Percentiles rank a stretch among this genome's conserved stretches.
Evolutionary conservation across 2,329 filamentous ascomycete genomes (phyloP).

Genomic region (Mycogone perniciosa): DNA sequence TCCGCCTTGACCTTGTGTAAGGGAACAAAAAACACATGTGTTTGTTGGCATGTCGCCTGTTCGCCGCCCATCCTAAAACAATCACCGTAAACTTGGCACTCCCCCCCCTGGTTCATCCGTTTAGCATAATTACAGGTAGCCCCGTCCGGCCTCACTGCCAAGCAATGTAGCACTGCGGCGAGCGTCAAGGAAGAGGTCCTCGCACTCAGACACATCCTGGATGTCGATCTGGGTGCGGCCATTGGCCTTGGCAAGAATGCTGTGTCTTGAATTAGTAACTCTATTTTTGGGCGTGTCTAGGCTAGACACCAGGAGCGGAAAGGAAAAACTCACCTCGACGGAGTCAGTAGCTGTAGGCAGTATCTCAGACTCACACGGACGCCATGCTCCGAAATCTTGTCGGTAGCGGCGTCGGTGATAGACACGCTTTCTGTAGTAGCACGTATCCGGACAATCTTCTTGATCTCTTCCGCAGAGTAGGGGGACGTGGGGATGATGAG

Average conservation of each 20-base stretch:
- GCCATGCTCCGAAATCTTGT: conserved; percentile 81
- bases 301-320: conserved; percentile 2
- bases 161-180: conserved; percentile 69
- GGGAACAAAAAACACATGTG: background rate
- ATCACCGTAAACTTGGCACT: background rate
- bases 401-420: conserved; percentile 74
- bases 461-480: conserved; percentile 84
- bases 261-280: conserved; percentile 30
- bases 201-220: conserved; percentile 72
- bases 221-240: conserved; percentile 71
- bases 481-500: conserved; percentile 94
- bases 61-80: conserved; percentile 8
- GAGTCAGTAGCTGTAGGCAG: conserved; percentile 84
- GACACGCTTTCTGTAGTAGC: conserved; percentile 74
- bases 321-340: conserved; percentile 55
- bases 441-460: conserved; percentile 81
- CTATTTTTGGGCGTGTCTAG: background rate
- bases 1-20: conserved; percentile 5
- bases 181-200: conserved; percentile 78
- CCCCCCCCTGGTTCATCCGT: background rate
- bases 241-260: conserved; percentile 83
- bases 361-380: conserved; percentile 87
- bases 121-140: conserved; percentile 52
- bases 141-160: conserved; percentile 53
- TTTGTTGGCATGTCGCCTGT: conserved; percentile 8